Base-by-base conservation (phyloP, 179 eudicot genomes). In the Silene vulgaris region DNA sequence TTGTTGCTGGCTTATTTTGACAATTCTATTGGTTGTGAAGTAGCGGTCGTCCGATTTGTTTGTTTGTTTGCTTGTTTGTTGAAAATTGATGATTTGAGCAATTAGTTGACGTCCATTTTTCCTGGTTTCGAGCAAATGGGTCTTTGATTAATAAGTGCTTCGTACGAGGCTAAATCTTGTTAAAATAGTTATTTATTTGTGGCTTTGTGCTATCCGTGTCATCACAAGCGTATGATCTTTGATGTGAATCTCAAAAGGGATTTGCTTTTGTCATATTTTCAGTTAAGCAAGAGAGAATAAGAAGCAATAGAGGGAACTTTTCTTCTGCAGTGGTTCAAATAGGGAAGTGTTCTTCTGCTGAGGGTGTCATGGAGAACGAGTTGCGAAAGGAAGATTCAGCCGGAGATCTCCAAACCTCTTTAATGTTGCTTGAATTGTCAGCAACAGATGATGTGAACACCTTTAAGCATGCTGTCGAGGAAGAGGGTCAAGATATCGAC, bases 361-460 rank as follows among this genome's bases (percentile, higher is more conserved):
- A 77, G 73, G 69, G 67, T 57, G 62, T 73, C 68, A 88, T 86
- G 89, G 89, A 81, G 72, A 82, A 30, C 77, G 80, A 81, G 75
- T 65, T 69, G 45, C 77, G 26, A 28, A 80, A 65, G 57, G 76
- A 64, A 43, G 81, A 67, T 11, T 40, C 48, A 40, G 74, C 74
- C 54, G 65, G n/a, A 4, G 28, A 50, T 40, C 52, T 19, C 54
- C 30, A 64, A 29, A 82, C 35, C 65, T 76, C 72, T 66, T 8
- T 8, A 40, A 83, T 85, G 21, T 77, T 93, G 86, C 93, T 93
- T 26, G 98, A 91, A 72, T 80, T 91, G 21, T 79, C 96, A 0
- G 93, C 98, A 0, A 54, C 74, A 0, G 85, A 91, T 85, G 96
- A 93, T 75, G 14, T 93, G 8, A 21, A 56, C 32, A 71, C 84